Base-by-base conservation (phyloP, 2,329 filamentous ascomycete species). In the Paramyrothecium sp. region DNA sequence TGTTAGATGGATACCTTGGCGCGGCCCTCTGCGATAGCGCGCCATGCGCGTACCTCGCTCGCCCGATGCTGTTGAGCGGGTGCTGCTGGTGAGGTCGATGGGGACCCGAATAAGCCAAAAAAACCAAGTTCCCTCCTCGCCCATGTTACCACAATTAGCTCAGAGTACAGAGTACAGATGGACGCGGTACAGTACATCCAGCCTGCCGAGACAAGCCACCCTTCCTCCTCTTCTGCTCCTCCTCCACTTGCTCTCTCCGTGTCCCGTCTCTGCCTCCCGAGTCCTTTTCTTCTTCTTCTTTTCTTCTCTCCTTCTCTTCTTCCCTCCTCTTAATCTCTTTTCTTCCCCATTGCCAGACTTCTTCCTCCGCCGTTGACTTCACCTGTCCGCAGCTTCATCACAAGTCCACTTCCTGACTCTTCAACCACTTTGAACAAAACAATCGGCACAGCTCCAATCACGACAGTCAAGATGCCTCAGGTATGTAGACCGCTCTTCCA, bases 401-500 rank as follows among this genome's bases (percentile, higher is more conserved):
- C 20, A 48, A 21, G 16, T 19, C 44, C n/a, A n/a, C 11, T 41
- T n/a, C 34, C n/a, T 41, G 34, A 11, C 11, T n/a, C 11, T n/a
- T 41, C 11, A 11, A 41, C 34, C 34, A 49, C 34, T 20, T 49
- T 21, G 38, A 34, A 20, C 21, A 21, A 46, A 48, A 20, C 23
- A 38, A 57, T 50, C 51, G 41, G 46, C 46, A 41, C 46, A n/a
- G n/a, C 47, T 51, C 47, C 19, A 49, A 33, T 7, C 46, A 23
- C 33, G 58, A 62, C 62, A 59, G 61, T 58, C 70, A 72, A 66
- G 55, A 73, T 73, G 71, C 69, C 71, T 59, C 58, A 73, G 61
- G 71, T 73, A 63, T 56, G 67, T 57, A 49, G 19, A 38, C 33
- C 33, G 30, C 21, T 49, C 22, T 51, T 12, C 23, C 19, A 10